Base-by-base conservation (phyloP, 2,329 filamentous ascomycete species). In the Gaeumannomyces tritici region DNA sequence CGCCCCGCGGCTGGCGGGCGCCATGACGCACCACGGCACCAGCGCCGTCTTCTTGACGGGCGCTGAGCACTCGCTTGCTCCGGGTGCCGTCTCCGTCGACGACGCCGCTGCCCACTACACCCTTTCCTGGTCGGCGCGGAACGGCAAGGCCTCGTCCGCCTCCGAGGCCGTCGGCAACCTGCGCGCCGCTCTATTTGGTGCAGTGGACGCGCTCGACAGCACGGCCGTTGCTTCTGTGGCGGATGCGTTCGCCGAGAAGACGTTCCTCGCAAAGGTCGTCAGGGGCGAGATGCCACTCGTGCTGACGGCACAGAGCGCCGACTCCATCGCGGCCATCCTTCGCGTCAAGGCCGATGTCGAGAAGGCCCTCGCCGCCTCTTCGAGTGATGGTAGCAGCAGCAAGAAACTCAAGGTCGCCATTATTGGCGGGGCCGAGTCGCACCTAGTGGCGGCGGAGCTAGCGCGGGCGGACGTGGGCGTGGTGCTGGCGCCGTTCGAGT, bases 351-450 rank as follows among this genome's bases (percentile, higher is more conserved):
- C 72, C 4, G 76, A 80, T 3, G 75, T 89, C 11, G 85, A 89
- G 60, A 66, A 70, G 0, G 74, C 72, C 0, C 71, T 75, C 18
- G 56, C 67, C 2, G 63, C 70, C 15, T 51, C 33, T 60, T 4
- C 0, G n/a, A n/a, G n/a, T n/a, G n/a, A n/a, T 67, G 66, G 1
- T 61, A 67, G 51, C 35, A 51, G 28, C 42, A 21, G 58, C 63
- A 2, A 60, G 59, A 61, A 55, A 18, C 75, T 89, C 47, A 78
- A 74, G n/a, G 63, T 89, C 11, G 77, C 82, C 61, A 77, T 89
- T 60, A 71, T 87, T 27, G 87, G 87, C 64, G 87, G 80, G 55
- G 85, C 86, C 6, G 87, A 89, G 72, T 79, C 86, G 0, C 77
- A 84, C 68, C 74, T 89, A 0, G 70, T 89, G 0, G 86, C 86